These are phyloP conservation scores for Psilocybe cyanescens DNA, from an alignment of 768 basidiomycete genomes.

Conservation along the genomic window DNA sequence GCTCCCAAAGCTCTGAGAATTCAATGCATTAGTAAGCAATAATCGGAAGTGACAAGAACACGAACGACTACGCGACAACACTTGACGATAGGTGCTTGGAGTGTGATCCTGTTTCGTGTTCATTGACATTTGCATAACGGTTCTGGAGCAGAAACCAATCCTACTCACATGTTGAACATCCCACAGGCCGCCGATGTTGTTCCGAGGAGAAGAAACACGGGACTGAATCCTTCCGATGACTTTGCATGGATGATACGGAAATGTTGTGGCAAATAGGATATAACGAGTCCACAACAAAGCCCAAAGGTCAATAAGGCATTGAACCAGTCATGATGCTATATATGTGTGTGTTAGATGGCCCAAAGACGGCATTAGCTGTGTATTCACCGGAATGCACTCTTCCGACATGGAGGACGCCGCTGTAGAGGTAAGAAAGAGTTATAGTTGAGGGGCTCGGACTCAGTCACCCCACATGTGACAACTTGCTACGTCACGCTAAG, in stretches of 20 bases:
- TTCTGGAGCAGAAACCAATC: neutral
- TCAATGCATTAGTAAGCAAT: neutral
- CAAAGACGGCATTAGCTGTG: too few species aligned
- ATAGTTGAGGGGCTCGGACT: neutral
- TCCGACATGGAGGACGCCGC: slow-evolving; percentile 13
- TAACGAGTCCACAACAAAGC: slow-evolving; percentile 71
- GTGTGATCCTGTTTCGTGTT: slow-evolving; percentile 60
- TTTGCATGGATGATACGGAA: slow-evolving; percentile 76
- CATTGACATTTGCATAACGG: neutral
- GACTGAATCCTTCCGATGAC: slow-evolving; percentile 89
- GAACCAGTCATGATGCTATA: slow-evolving; percentile 74
- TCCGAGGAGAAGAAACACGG: slow-evolving; percentile 89
- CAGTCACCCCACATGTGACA: neutral
- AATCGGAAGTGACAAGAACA: slow-evolving; percentile 9
- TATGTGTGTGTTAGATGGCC: neutral
- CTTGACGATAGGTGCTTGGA: slow-evolving; percentile 82
- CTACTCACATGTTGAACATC: slow-evolving; percentile 79
- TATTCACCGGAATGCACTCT: slow-evolving; percentile 18
- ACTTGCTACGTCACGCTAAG: neutral
- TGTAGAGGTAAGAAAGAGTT: neutral
- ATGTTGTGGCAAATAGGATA: slow-evolving; percentile 89
- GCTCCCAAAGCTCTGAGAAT: slow-evolving; percentile 57
- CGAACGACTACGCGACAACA: slow-evolving; percentile 83
- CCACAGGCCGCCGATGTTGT: slow-evolving; percentile 82
- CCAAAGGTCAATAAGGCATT: slow-evolving; percentile 65